Evolutionary conservation across 495 filamentous ascomycete genomes (phyloP).

Genomic region (Penicillium alfredii): DNA sequence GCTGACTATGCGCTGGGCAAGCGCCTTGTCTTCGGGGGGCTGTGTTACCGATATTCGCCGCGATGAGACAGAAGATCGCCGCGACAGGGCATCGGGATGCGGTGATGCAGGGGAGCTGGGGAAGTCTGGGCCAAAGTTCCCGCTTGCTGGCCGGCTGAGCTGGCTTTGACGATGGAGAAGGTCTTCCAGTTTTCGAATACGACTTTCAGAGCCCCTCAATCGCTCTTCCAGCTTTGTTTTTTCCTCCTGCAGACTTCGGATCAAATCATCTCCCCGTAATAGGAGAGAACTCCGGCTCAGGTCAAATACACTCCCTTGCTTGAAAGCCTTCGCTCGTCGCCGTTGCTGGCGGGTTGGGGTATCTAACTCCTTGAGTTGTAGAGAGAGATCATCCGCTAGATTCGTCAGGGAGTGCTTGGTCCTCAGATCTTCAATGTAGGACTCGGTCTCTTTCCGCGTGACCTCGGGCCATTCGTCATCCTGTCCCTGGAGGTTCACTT

Average conservation of each 20-base stretch:
- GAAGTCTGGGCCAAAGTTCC: conserved; percentile 55
- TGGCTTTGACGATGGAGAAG: conserved; percentile 82
- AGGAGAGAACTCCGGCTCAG: conserved; percentile 71
- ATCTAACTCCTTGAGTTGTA: conserved; percentile 57
- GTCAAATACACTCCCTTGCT: conserved; percentile 91
- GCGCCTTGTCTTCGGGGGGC: conserved; percentile 55
- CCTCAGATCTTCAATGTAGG: conserved; percentile 48
- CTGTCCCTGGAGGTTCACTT: conserved; percentile 78
- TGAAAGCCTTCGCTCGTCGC: conserved; percentile 84
- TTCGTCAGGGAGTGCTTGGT: conserved; percentile 37
- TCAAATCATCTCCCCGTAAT: conserved; percentile 74
- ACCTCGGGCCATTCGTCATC: conserved; percentile 71
- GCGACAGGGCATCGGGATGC: conserved; percentile 50
- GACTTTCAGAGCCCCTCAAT: conserved; percentile 81
- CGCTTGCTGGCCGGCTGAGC: conserved; percentile 60
- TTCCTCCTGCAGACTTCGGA: conserved; percentile 64
- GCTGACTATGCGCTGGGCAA: conserved; percentile 63
- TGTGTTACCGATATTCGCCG: conserved; percentile 63
- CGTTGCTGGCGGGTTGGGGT: conserved; percentile 67
- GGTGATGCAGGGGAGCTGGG: conserved; percentile 45
- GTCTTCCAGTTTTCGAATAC: conserved; percentile 88
- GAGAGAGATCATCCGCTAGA: conserved; percentile 54
- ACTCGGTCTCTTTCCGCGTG: conserved; percentile 49
- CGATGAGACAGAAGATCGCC: conserved; percentile 60
- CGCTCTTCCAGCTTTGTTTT: conserved; percentile 75